Percentiles rank a stretch among this genome's conserved stretches.
These are phyloP conservation scores for Fusarium nanum DNA, from an alignment of 2,329 filamentous ascomycete genomes.

Conservation along the genomic window DNA sequence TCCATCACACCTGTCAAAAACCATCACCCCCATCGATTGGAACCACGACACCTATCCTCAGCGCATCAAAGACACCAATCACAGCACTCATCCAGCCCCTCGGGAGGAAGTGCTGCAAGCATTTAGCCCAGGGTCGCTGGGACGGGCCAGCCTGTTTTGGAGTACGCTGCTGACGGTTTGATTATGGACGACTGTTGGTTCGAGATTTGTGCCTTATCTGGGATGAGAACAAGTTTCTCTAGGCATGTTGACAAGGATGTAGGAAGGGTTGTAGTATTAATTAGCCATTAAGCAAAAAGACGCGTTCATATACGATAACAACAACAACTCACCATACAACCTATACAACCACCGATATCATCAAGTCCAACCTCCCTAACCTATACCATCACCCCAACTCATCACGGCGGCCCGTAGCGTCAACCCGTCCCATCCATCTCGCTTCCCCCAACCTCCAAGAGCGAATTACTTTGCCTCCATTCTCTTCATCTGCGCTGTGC, in stretches of 20 bases:
- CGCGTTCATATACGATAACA: slow-evolving; percentile 11
- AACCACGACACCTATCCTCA: slow-evolving; percentile 43
- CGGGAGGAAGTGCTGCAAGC: slow-evolving; percentile 16
- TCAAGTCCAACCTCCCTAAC: background rate
- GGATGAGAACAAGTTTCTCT: slow-evolving; percentile 3
- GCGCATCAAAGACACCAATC: slow-evolving; percentile 42
- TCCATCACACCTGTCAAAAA: slow-evolving; percentile 36
- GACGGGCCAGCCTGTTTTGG: slow-evolving; percentile 18
- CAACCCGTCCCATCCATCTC: slow-evolving; percentile 39
- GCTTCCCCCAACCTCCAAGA: slow-evolving; percentile 41
- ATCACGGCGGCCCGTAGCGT: slow-evolving; percentile 34
- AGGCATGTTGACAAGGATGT: slow-evolving; percentile 9
- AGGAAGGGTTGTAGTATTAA: slow-evolving; percentile 4
- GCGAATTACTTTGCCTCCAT: slow-evolving; percentile 44
- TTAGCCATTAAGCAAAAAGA: slow-evolving; percentile 2
- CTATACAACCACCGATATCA: background rate
- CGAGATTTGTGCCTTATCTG: slow-evolving; percentile 23
- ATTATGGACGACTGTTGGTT: slow-evolving; percentile 25
- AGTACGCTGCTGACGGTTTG: slow-evolving; percentile 16
- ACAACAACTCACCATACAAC: slow-evolving; percentile 2
- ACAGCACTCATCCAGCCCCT: slow-evolving; percentile 18
- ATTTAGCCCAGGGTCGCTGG: slow-evolving; percentile 8
- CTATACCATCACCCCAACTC: slow-evolving; percentile 16
- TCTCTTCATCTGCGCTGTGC: slow-evolving; percentile 18
- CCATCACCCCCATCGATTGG: slow-evolving; percentile 33